Evolutionary conservation across 805 yeast genomes (phyloP).

Genomic region (Schwanniomyces pseudopolymorphus): DNA sequence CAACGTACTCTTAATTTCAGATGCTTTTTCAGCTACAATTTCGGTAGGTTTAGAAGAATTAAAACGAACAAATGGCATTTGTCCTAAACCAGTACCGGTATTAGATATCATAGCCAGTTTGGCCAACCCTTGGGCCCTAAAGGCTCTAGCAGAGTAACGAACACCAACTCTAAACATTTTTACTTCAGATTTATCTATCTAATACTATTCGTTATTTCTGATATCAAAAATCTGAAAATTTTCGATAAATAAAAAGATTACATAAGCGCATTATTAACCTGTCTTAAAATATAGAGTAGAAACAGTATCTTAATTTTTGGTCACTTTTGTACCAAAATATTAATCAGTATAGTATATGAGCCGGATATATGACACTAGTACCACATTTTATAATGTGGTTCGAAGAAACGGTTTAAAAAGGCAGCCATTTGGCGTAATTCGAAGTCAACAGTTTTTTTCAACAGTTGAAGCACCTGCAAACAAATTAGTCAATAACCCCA

Average conservation of each 20-base stretch:
- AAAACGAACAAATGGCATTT: slow-evolving; percentile 13
- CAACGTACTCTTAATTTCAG: slow-evolving; percentile 26
- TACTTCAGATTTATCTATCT: not conserved
- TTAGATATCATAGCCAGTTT: not conserved
- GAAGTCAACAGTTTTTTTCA: not conserved
- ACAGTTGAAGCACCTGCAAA: not conserved
- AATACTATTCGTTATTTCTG: not conserved
- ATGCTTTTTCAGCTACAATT: slow-evolving; percentile 4
- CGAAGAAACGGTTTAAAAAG: not conserved
- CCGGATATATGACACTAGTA: not conserved
- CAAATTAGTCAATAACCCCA: not conserved
- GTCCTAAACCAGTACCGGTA: not conserved
- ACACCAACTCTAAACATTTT: slow-evolving; percentile 5
- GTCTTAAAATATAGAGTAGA: not conserved
- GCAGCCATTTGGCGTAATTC: not conserved
- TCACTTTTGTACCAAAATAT: not conserved
- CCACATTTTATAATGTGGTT: not conserved
- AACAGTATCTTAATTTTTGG: too few relatives aligned
- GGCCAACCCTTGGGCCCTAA: not conserved
- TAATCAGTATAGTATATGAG: not conserved
- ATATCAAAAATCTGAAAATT: slow-evolving; percentile 1
- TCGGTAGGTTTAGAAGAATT: slow-evolving; percentile 20
- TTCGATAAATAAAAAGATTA: not conserved
- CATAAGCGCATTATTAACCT: not conserved
- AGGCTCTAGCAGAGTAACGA: slow-evolving; percentile 2